Evolutionary conservation across 2,329 filamentous ascomycete genomes (phyloP).

Genomic region (Blastomyces gilchristii): DNA sequence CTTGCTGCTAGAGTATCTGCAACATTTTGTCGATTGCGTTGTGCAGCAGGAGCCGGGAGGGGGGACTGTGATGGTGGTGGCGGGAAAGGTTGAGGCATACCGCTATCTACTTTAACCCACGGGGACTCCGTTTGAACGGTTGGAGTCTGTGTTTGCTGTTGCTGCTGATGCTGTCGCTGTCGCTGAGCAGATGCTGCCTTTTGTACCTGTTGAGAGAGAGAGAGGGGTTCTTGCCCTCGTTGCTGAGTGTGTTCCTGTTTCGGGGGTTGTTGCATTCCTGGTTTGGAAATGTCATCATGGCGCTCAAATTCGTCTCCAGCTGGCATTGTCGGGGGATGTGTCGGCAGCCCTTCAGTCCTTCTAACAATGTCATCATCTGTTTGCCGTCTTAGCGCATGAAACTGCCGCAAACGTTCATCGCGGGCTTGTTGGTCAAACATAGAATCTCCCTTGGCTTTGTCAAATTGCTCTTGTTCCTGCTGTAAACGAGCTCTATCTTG

Average conservation of each 20-base stretch:
- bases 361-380: constrained; percentile 40
- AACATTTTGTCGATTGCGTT: constrained; percentile 71
- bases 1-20: constrained; percentile 60
- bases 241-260: constrained; percentile 18
- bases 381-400: constrained; percentile 64
- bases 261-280: constrained; percentile 20
- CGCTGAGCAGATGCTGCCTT: constrained; percentile 48
- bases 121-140: constrained; percentile 38
- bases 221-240: constrained; percentile 41
- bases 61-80: constrained; percentile 68
- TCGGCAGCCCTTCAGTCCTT: constrained; percentile 33
- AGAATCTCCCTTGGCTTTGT: constrained; percentile 31
- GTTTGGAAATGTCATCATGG: constrained; percentile 20
- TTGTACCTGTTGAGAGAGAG: constrained; percentile 74
- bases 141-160: constrained; percentile 31
- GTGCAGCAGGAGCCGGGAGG: constrained; percentile 77
- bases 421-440: constrained; percentile 43
- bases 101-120: constrained; percentile 52
- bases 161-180: constrained; percentile 29
- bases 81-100: constrained; percentile 59
- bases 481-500: constrained; percentile 51
- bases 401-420: constrained; percentile 68
- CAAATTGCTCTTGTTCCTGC: constrained; percentile 51
- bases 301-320: constrained; percentile 20
- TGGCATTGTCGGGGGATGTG: constrained; percentile 28